These are phyloP conservation scores for Pinus tabuliformis DNA, from an alignment of 75 land plant genomes.

Conservation along the genomic window DNA sequence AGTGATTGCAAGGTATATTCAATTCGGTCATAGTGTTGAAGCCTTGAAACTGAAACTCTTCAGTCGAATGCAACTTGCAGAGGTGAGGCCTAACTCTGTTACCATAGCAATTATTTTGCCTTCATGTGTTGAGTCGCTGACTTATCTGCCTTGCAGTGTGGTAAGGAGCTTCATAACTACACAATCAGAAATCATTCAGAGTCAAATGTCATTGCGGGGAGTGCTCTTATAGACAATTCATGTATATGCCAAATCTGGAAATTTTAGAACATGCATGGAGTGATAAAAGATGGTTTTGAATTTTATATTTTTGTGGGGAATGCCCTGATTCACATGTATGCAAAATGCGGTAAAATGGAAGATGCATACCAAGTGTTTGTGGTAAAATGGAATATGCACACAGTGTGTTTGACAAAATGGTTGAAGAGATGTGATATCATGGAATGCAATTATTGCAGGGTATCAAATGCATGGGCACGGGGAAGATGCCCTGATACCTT, in stretches of 20 bases:
- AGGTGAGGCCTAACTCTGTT: too few relatives aligned
- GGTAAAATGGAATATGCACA: slow-evolving; percentile 8
- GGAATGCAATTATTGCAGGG: slow-evolving; percentile 25
- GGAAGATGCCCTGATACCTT: slow-evolving; percentile 16
- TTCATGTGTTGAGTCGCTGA: too few relatives aligned
- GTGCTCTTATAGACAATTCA: background rate
- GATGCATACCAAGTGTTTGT: slow-evolving; percentile 39
- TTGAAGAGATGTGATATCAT: slow-evolving; percentile 13
- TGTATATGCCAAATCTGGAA: too few relatives aligned
- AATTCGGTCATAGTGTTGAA: too few relatives aligned
- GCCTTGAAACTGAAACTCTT: too few relatives aligned
- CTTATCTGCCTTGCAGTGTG: too few relatives aligned
- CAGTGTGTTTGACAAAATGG: slow-evolving; percentile 13
- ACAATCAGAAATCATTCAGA: background rate
- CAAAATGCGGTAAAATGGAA: slow-evolving; percentile 36
- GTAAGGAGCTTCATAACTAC: slow-evolving; percentile 11
- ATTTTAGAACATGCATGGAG: too few relatives aligned
- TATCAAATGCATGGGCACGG: slow-evolving; percentile 13
- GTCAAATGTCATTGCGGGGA: background rate
- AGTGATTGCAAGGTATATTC: too few relatives aligned
- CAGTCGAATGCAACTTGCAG: too few relatives aligned
- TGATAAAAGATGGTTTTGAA: background rate
- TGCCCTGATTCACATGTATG: slow-evolving; percentile 58
- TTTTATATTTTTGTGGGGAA: slow-evolving; percentile 34
- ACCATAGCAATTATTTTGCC: too few relatives aligned